A percentile compares a stretch with the other conserved stretches of the same genome.
Conservation (phyloP, 208 protist species). For the Angomonas deanei region DNA sequence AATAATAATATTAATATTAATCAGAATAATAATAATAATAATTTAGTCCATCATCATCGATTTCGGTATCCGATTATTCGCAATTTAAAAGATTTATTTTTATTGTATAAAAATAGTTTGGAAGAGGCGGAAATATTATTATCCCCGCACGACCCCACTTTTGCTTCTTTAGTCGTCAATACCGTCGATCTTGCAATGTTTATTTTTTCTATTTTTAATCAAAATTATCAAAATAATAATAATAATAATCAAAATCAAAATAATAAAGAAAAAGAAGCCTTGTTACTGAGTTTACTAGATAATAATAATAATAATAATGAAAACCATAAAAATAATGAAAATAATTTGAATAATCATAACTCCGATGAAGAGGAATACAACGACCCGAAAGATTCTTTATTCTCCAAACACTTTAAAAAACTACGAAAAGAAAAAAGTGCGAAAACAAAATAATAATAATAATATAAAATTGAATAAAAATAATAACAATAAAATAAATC, state of each 20-base stretch:
- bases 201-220: constrained; percentile 8
- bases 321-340: background rate
- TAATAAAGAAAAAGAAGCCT: constrained; percentile 3
- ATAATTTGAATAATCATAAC: background rate
- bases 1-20: constrained; percentile 1
- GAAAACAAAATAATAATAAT: background rate
- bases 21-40: constrained; percentile 4
- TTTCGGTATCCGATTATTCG: constrained; percentile 64
- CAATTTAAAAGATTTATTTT: constrained; percentile 43
- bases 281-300: background rate
- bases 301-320: background rate
- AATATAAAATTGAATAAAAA: background rate
- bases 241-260: background rate
- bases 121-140: constrained; percentile 63
- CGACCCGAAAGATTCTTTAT: too few species aligned
- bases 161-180: constrained; percentile 77
- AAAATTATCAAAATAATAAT: constrained; percentile 5
- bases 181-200: constrained; percentile 48
- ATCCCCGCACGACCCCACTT: constrained; percentile 78
- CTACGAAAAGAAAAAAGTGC: constrained; percentile 1
- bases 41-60: constrained; percentile 54
- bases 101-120: constrained; percentile 54
- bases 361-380: background rate
- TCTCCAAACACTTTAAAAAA: too few species aligned
- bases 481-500: constrained; percentile 1